Conservation (phyloP, 768 basidiomycete genomes). For the Termitomyces sp. region DNA sequence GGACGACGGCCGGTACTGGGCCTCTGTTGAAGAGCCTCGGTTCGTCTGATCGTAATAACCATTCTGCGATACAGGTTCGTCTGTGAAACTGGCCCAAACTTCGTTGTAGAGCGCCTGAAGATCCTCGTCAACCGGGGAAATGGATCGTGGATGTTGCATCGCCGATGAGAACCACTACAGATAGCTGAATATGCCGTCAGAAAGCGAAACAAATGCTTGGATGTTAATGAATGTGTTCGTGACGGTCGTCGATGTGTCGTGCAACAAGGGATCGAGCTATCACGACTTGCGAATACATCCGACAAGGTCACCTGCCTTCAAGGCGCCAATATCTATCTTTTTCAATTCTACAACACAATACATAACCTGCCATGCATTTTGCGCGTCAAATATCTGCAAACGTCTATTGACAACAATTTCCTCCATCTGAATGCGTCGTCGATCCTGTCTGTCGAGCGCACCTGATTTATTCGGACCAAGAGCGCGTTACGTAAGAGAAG, state of each 20-base stretch:
- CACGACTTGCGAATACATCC: conserved; percentile 10
- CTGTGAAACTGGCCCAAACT: conserved; percentile 63
- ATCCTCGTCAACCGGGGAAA: conserved; percentile 58
- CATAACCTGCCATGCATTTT: background rate
- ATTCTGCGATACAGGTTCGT: conserved; percentile 30
- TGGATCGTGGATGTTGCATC: conserved; percentile 34
- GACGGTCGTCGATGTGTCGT: conserved; percentile 23
- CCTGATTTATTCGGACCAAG: background rate
- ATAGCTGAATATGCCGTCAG: background rate
- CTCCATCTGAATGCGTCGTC: background rate
- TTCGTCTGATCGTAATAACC: conserved; percentile 32
- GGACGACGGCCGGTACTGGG: conserved; percentile 13
- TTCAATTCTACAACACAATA: background rate
- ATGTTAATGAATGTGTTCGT: conserved; percentile 1
- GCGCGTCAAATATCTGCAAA: background rate
- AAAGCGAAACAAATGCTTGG: background rate
- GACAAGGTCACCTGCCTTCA: conserved; percentile 12
- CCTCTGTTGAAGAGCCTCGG: conserved; percentile 26
- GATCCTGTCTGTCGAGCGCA: background rate
- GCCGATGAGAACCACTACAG: conserved; percentile 32
- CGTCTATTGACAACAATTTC: background rate
- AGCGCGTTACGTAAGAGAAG: conserved; percentile 3
- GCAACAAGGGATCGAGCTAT: conserved; percentile 6
- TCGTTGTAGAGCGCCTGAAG: conserved; percentile 71
- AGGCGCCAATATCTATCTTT: background rate